These are phyloP conservation scores for Fusarium sororula DNA, from an alignment of 2,329 filamentous ascomycete species.

Conservation along the genomic window DNA sequence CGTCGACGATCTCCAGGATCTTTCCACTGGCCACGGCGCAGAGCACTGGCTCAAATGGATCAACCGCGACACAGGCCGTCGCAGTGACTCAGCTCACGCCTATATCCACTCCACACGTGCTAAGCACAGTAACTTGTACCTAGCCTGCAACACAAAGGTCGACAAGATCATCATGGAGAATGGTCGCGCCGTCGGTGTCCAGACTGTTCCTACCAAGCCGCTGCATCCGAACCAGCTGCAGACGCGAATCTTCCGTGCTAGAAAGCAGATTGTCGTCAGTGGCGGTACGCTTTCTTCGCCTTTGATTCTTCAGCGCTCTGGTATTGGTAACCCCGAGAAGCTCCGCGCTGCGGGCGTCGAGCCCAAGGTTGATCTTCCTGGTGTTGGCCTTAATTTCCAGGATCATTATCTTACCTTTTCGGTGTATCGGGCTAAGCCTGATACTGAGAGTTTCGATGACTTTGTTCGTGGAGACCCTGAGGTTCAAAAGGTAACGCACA, in stretches of 20 bases:
- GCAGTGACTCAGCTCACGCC: conserved; percentile 79
- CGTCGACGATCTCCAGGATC: conserved; percentile 80
- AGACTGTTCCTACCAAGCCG: conserved; percentile 76
- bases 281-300: conserved; percentile 79
- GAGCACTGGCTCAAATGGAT: conserved; percentile 91
- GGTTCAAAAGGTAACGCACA: conserved; percentile 66
- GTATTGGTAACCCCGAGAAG: conserved; percentile 76
- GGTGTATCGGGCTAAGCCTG: conserved; percentile 76
- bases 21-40: conserved; percentile 74
- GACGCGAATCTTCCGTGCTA: conserved; percentile 67
- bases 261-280: conserved; percentile 78
- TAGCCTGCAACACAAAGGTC: conserved; percentile 79
- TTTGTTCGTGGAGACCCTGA: conserved; percentile 79
- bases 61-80: conserved; percentile 68
- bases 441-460: conserved; percentile 82
- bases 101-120: conserved; percentile 81
- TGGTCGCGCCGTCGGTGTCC: conserved; percentile 75
- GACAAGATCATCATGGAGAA: conserved; percentile 80
- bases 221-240: conserved; percentile 64
- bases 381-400: conserved; percentile 80
- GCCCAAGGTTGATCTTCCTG: conserved; percentile 75
- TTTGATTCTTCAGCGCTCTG: conserved; percentile 78
- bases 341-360: conserved; percentile 74
- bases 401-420: conserved; percentile 79
- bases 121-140: conserved; percentile 74